Percentiles rank a stretch among this genome's conserved stretches.
phyloP scores from a whole-genome alignment of 495 filamentous ascomycete species.

The Hyaloscypha bicolor region DNA sequence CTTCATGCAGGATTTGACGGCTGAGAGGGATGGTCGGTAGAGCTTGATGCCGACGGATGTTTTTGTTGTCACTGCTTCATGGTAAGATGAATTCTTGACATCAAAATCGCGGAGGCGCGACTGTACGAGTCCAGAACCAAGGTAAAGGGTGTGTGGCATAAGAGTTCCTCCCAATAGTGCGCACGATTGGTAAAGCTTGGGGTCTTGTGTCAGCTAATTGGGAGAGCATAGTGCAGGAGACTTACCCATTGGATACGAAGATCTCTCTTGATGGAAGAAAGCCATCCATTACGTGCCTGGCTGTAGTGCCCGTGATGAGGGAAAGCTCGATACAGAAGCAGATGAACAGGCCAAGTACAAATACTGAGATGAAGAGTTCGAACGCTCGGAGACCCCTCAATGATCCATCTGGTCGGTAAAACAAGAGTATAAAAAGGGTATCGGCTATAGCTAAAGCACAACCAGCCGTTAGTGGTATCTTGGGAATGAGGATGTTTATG shows the following conservation, averaged over 20 bases:
- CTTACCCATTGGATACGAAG: slow-evolving; percentile 63
- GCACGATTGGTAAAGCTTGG: slow-evolving; percentile 80
- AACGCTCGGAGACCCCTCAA: slow-evolving; percentile 73
- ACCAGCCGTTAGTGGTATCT: slow-evolving; percentile 80
- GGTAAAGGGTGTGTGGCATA: slow-evolving; percentile 88
- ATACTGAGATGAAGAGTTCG: slow-evolving; percentile 73
- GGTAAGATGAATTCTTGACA: slow-evolving; percentile 48
- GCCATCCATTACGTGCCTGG: slow-evolving; percentile 72
- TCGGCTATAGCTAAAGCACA: slow-evolving; percentile 83
- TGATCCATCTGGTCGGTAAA: slow-evolving; percentile 71
- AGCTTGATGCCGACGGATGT: slow-evolving; percentile 47
- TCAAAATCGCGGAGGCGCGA: slow-evolving; percentile 79
- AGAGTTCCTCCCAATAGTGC: slow-evolving; percentile 90
- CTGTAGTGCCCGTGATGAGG: slow-evolving; percentile 54
- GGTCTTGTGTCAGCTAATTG: background rate
- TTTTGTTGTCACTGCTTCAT: slow-evolving; percentile 6
- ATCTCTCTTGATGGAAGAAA: slow-evolving; percentile 76
- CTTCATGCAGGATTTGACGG: slow-evolving; percentile 74
- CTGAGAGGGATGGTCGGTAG: slow-evolving; percentile 78
- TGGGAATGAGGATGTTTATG: slow-evolving; percentile 73
- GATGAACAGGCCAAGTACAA: slow-evolving; percentile 80
- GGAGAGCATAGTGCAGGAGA: background rate
- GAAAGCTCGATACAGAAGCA: slow-evolving; percentile 89
- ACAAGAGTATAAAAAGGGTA: slow-evolving; percentile 80
- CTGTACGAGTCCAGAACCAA: slow-evolving; percentile 85